Percentiles rank a stretch among this genome's conserved stretches.
Conservation (phyloP, 2,329 filamentous ascomycete genomes). For the Cucurbitaria berberidis region DNA sequence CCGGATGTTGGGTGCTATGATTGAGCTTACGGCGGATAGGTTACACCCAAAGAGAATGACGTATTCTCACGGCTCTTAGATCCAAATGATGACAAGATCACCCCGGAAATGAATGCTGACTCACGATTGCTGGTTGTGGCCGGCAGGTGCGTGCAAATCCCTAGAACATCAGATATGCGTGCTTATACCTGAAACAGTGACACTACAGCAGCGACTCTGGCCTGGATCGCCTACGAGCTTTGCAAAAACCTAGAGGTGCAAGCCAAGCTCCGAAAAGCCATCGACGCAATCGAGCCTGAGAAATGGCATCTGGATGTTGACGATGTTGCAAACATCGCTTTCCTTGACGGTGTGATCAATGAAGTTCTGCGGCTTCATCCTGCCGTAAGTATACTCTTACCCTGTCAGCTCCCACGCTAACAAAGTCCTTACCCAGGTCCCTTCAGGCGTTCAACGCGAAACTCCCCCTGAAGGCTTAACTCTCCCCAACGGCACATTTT, state of each 20-base stretch:
- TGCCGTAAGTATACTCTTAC: slow-evolving; percentile 19
- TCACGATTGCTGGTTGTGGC: slow-evolving; percentile 38
- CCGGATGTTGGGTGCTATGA: background rate
- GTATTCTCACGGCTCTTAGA: slow-evolving; percentile 35
- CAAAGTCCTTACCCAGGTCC: slow-evolving; percentile 21
- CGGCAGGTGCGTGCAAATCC: slow-evolving; percentile 30
- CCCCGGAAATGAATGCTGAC: slow-evolving; percentile 32
- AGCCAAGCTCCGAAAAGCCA: slow-evolving; percentile 26
- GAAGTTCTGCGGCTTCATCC: slow-evolving; percentile 41
- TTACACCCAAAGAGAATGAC: slow-evolving; percentile 35
- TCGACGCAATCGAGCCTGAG: slow-evolving; percentile 22
- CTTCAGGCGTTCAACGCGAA: slow-evolving; percentile 40
- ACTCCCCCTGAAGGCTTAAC: slow-evolving; percentile 43
- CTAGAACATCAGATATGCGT: background rate
- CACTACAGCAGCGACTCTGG: slow-evolving; percentile 37
- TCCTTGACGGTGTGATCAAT: slow-evolving; percentile 42
- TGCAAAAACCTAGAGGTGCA: slow-evolving; percentile 32
- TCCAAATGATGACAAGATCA: slow-evolving; percentile 26
- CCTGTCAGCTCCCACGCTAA: slow-evolving; percentile 6
- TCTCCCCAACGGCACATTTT: slow-evolving; percentile 35
- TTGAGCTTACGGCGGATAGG: slow-evolving; percentile 16
- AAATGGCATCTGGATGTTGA: slow-evolving; percentile 34
- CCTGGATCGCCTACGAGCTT: slow-evolving; percentile 39
- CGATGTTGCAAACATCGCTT: slow-evolving; percentile 32
- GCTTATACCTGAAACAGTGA: slow-evolving; percentile 24